Conservation (phyloP, 2,329 filamentous ascomycete species). For the Venturiaceae sp. region DNA sequence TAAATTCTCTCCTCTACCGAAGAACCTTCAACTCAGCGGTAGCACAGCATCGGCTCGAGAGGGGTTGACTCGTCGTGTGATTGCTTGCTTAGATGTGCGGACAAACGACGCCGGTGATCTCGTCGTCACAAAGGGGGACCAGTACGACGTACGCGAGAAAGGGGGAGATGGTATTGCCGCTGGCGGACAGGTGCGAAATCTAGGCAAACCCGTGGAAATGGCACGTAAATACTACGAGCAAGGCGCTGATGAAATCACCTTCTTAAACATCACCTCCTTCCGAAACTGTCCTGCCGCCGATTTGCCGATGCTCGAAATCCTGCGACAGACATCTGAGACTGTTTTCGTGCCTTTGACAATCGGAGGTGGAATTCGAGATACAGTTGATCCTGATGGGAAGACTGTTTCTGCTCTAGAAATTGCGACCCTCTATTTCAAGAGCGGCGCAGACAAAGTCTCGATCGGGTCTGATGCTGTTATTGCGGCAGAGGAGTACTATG, state of each 20-base stretch:
- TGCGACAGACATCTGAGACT: slow-evolving; percentile 75
- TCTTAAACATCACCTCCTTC: slow-evolving; percentile 97
- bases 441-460: slow-evolving; percentile 92
- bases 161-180: slow-evolving; percentile 43
- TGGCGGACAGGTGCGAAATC: slow-evolving; percentile 65
- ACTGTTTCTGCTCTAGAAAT: slow-evolving; percentile 85
- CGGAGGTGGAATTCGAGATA: slow-evolving; percentile 90
- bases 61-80: slow-evolving; percentile 83
- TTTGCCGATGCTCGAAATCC: slow-evolving; percentile 89
- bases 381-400: slow-evolving; percentile 77
- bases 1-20: slow-evolving; percentile 44
- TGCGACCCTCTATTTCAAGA: slow-evolving; percentile 94
- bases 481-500: slow-evolving; percentile 86
- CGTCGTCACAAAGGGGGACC: slow-evolving; percentile 96
- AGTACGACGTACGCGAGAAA: slow-evolving; percentile 97
- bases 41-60: slow-evolving; percentile 33
- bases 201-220: slow-evolving; percentile 95
- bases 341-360: slow-evolving; percentile 96
- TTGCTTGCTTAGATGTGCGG: slow-evolving; percentile 92
- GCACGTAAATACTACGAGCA: slow-evolving; percentile 91
- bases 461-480: slow-evolving; percentile 92
- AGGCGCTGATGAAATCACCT: slow-evolving; percentile 93
- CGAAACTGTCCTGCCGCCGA: slow-evolving; percentile 89
- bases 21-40: slow-evolving; percentile 14
- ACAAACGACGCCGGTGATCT: slow-evolving; percentile 90